Conservation (phyloP, 1,284 basidiomycete genomes). For the Cryptococcus sp. region DNA sequence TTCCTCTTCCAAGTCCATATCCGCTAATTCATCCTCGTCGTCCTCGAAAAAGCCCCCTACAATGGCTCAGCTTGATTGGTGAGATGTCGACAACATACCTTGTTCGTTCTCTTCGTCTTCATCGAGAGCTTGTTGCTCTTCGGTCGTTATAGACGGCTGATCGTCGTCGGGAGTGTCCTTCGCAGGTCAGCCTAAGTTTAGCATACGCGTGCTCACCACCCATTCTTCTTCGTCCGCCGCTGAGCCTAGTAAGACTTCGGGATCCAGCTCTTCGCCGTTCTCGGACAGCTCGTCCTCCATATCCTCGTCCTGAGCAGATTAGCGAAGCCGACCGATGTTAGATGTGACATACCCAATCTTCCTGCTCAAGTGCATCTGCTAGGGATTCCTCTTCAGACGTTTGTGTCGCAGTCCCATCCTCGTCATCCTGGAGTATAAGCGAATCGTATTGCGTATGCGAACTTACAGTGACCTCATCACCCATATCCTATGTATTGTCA, state of each 20-base stretch:
- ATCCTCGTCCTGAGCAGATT: conserved; percentile 30
- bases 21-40: conserved; percentile 59
- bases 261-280: conserved; percentile 45
- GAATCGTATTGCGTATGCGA: neutral
- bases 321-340: neutral
- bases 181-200: neutral
- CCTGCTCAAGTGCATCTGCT: conserved; percentile 16
- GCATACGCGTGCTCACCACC: conserved; percentile 25
- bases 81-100: conserved; percentile 7
- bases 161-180: conserved; percentile 33
- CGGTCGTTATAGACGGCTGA: conserved; percentile 20
- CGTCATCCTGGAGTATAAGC: conserved; percentile 14
- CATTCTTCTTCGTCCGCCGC: conserved; percentile 37
- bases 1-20: conserved; percentile 49
- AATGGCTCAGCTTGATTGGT: neutral
- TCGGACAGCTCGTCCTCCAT: conserved; percentile 36
- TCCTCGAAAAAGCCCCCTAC: conserved; percentile 38
- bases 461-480: conserved; percentile 18
- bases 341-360: conserved; percentile 16
- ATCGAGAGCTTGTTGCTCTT: conserved; percentile 25
- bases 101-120: conserved; percentile 24
- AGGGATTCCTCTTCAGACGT: conserved; percentile 23
- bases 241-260: conserved; percentile 28
- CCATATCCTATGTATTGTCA: conserved; percentile 12
- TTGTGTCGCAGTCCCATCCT: conserved; percentile 38